A percentile compares a stretch with the other conserved stretches of the same genome.
These are phyloP conservation scores for Rhodotorula sp. DNA, from an alignment of 1,284 basidiomycete species.

Conservation along the genomic window DNA sequence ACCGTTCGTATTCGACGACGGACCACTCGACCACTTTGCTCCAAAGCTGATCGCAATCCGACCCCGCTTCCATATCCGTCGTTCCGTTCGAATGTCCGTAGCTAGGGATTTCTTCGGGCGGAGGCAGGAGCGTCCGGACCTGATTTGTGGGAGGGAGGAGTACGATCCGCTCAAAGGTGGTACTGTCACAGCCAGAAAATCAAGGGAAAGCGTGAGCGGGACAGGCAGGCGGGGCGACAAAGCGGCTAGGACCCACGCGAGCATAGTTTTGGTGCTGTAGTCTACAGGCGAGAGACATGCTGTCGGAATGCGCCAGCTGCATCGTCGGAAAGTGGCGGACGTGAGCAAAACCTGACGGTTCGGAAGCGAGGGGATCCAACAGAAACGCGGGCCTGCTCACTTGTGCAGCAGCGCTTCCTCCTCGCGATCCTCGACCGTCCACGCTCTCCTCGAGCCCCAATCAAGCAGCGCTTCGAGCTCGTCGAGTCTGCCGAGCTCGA, in stretches of 20 bases:
- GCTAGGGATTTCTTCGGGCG: background rate
- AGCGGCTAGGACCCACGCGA: slow-evolving; percentile 17
- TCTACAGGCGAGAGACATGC: slow-evolving; percentile 18
- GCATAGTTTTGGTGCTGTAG: slow-evolving; percentile 34
- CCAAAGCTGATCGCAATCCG: slow-evolving; percentile 8
- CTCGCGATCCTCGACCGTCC: slow-evolving; percentile 37
- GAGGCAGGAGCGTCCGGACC: slow-evolving; percentile 29
- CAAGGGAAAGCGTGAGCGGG: background rate
- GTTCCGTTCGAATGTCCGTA: background rate
- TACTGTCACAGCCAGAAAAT: slow-evolving; percentile 3
- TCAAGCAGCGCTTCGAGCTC: slow-evolving; percentile 31
- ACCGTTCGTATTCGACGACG: slow-evolving; percentile 16
- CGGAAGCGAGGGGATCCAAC: too few relatives aligned
- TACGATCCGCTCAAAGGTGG: slow-evolving; percentile 26
- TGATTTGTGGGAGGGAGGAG: slow-evolving; percentile 27
- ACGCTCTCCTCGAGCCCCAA: slow-evolving; percentile 34
- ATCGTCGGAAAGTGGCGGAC: too few relatives aligned
- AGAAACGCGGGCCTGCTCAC: slow-evolving; percentile 10
- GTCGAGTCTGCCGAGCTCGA: slow-evolving; percentile 12
- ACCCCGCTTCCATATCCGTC: too few relatives aligned
- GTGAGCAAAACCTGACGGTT: background rate
- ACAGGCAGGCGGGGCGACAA: background rate
- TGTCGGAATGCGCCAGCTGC: slow-evolving; percentile 32
- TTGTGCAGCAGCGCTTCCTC: slow-evolving; percentile 37
- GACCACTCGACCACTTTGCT: slow-evolving; percentile 23